Percentiles rank a stretch among this genome's conserved stretches.
Conservation (phyloP, 2,329 filamentous ascomycete species). For the Botryotinia convoluta region DNA sequence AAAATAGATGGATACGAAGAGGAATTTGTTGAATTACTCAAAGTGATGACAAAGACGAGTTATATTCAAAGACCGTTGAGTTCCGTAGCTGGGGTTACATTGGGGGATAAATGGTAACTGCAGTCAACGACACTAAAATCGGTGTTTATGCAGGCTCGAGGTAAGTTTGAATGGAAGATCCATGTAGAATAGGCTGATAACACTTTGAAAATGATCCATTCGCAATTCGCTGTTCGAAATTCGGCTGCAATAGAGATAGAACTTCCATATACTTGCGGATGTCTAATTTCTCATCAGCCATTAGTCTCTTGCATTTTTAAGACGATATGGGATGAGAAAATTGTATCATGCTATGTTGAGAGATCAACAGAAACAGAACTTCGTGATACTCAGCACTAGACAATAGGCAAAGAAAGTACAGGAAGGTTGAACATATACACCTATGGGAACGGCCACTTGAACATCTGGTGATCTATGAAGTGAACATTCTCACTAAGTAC, state of each 20-base stretch:
- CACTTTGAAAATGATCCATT: not conserved
- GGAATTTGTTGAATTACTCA: not conserved
- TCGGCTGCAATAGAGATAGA: not conserved
- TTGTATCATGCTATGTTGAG: not conserved
- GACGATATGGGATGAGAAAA: not conserved
- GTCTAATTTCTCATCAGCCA: not conserved
- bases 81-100: not conserved
- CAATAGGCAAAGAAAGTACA: not conserved
- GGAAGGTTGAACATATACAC: not conserved
- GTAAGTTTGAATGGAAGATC: not conserved
- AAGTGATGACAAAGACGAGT: not conserved
- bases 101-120: not conserved
- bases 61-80: not conserved
- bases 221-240: not conserved
- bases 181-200: not conserved
- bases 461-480: not conserved
- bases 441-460: not conserved
- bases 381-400: not conserved
- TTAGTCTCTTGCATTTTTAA: not conserved
- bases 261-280: not conserved
- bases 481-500: not conserved
- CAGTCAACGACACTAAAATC: conserved; percentile 9
- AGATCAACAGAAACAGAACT: not conserved
- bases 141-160: conserved; percentile 13
- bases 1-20: not conserved